Base-by-base conservation (phyloP, 371 early-diverging fungal genomes). In the Fennellomyces sp. region DNA sequence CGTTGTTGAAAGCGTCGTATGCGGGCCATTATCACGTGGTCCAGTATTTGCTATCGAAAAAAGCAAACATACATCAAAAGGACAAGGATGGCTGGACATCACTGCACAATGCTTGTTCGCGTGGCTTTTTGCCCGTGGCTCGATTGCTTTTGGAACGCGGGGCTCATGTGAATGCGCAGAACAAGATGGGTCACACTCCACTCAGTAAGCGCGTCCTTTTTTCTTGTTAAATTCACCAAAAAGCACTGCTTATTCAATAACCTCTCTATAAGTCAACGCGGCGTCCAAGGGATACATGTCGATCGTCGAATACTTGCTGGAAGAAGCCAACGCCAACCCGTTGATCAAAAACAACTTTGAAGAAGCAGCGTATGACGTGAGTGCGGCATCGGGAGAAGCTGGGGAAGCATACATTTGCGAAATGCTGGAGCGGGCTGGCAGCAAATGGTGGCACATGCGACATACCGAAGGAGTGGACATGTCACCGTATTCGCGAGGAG, bases 41-140 rank as follows among this genome's bases (percentile, higher is more conserved):
- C 13, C 71, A 80, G 31, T 85, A 83, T 55, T 70, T 95, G n/a
- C 58, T 93, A 5, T 59, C 65, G 2, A 78, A 76, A 53, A 78
- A 80, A 19, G 92, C 93, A 5, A 82, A 91, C 55, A 77, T 88
- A 17, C 72, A 84, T 51, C 83, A 83, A 30, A 69, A 78, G n/a
- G 94, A 94, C 66, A 82, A 77, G 56, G 92, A 94, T 58, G 94
- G 94, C 0, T 95, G 94, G 94, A 89, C 91, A 11, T 85, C 92
- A 1, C 80, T 95, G 30, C 95, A 94, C 73, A 92, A 91, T 68
- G 89, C 91, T 17, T 84, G 85, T 45, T 78, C 88, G 6, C 73
- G 76, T 30, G 91, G 90, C 1, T 80, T 80, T 59, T 66, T 85
- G 6, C 77, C 83, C 5, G 74, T 90, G 38, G 88, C 86, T 0